A percentile compares a stretch with the other conserved stretches of the same genome.
Conservation (phyloP, 1,284 basidiomycete genomes). For the Puccinia brachypodii region DNA sequence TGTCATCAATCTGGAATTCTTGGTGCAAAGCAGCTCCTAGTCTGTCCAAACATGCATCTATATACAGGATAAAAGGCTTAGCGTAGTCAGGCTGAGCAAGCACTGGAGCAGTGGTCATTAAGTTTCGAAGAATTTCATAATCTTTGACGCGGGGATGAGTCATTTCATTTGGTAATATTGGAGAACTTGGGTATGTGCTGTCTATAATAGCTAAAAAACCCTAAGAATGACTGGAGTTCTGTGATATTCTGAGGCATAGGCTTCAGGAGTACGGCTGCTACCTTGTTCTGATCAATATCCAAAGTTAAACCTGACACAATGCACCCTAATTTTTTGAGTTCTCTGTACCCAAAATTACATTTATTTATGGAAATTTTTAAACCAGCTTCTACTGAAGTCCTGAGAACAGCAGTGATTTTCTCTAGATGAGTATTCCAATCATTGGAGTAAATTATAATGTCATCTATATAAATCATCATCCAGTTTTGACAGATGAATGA, state of each 20-base stretch:
- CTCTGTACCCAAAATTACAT: conserved; percentile 20
- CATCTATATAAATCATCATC: conserved; percentile 19
- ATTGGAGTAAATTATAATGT: conserved; percentile 12
- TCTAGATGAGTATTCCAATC: neutral
- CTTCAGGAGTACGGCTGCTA: neutral
- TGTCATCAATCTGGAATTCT: neutral
- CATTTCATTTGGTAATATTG: neutral
- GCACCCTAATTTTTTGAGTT: neutral
- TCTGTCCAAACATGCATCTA: conserved; percentile 18
- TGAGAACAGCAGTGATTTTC: neutral
- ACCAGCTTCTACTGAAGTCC: neutral
- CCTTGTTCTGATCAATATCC: conserved; percentile 3
- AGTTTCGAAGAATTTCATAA: neutral
- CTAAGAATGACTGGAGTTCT: neutral
- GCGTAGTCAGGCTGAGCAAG: neutral
- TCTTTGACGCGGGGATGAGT: neutral
- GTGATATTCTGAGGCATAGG: conserved; percentile 52
- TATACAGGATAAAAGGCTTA: conserved; percentile 2
- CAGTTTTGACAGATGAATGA: conserved; percentile 14
- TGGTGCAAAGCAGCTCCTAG: conserved; percentile 29
- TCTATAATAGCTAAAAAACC: neutral
- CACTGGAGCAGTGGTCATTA: neutral
- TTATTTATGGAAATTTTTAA: conserved; percentile 11
- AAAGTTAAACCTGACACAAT: neutral
- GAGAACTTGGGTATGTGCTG: neutral